A percentile compares a stretch with the other conserved stretches of the same genome.
Evolutionary conservation across 2,329 filamentous ascomycete species (phyloP).

Genomic region (Arthrobotrys megalospora): DNA sequence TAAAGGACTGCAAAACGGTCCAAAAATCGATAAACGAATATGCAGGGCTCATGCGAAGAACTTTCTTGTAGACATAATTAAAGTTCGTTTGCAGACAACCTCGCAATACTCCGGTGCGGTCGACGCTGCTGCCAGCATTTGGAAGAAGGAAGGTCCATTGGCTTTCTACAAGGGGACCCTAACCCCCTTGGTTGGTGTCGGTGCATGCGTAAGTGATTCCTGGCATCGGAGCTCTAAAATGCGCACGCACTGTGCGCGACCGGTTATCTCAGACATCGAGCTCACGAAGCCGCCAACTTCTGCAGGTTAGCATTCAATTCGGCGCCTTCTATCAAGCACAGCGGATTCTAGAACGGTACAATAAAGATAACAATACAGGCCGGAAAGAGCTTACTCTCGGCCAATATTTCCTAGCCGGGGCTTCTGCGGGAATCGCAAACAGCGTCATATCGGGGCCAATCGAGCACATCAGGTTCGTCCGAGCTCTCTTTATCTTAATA

Average conservation of each 20-base stretch:
- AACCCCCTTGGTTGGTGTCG: constrained; percentile 93
- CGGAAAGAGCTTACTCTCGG: constrained; percentile 77
- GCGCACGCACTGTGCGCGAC: background rate
- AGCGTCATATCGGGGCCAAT: constrained; percentile 66
- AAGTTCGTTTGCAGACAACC: constrained; percentile 94
- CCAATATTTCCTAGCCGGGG: constrained; percentile 91
- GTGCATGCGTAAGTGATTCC: constrained; percentile 80
- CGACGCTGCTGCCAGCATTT: constrained; percentile 85
- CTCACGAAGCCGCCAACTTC: constrained; percentile 67
- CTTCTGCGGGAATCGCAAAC: constrained; percentile 93
- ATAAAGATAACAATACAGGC: constrained; percentile 70
- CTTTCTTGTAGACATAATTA: constrained; percentile 83
- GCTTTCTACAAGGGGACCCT: constrained; percentile 99
- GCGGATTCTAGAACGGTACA: constrained; percentile 84
- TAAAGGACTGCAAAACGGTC: constrained; percentile 29
- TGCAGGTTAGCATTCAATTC: constrained; percentile 84
- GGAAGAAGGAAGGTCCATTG: constrained; percentile 85
- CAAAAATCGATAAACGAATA: constrained; percentile 61
- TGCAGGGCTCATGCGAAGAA: constrained; percentile 64
- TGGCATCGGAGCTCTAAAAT: constrained; percentile 42
- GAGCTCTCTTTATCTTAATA: constrained; percentile 27
- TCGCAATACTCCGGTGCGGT: constrained; percentile 84
- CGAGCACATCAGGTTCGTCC: constrained; percentile 55
- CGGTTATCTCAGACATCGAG: constrained; percentile 31
- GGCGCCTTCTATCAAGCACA: constrained; percentile 95